Percentiles rank a stretch among this genome's conserved stretches.
Evolutionary conservation across 345 rosid genomes (phyloP).

Genomic region (Eucalyptus regnans): DNA sequence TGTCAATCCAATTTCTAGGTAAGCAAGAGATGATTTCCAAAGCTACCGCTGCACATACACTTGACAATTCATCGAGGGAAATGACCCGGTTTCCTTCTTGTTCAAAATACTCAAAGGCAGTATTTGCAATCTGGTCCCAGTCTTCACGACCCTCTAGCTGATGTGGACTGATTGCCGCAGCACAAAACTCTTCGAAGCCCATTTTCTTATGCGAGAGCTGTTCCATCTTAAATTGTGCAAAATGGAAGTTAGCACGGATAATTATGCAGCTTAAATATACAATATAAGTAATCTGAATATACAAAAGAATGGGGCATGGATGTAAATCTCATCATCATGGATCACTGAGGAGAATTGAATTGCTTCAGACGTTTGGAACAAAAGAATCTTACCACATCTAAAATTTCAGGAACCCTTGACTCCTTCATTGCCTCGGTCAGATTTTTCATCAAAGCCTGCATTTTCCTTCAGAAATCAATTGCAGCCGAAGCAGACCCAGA

Average conservation of each 20-base stretch:
- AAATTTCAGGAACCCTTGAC: slow-evolving; percentile 62
- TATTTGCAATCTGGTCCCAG: slow-evolving; percentile 71
- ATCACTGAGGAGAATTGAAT: neutral
- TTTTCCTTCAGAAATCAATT: neutral
- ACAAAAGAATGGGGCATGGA: neutral
- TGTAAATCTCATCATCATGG: neutral
- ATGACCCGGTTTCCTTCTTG: slow-evolving; percentile 72
- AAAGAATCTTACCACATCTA: slow-evolving; percentile 8
- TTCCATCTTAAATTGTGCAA: slow-evolving; percentile 45
- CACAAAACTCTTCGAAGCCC: slow-evolving; percentile 87
- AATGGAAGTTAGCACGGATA: neutral
- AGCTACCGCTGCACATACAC: slow-evolving; percentile 17
- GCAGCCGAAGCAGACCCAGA: neutral
- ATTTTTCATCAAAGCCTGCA: slow-evolving; percentile 65
- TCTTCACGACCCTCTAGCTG: slow-evolving; percentile 81
- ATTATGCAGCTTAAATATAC: neutral
- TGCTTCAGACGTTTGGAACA: neutral
- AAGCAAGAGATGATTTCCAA: neutral
- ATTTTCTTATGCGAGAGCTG: slow-evolving; percentile 53
- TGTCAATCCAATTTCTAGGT: neutral
- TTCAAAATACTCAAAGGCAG: slow-evolving; percentile 78
- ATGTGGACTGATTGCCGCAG: slow-evolving; percentile 72
- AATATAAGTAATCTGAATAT: neutral
- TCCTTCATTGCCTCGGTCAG: slow-evolving; percentile 82
- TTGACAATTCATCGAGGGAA: slow-evolving; percentile 67